A percentile compares a stretch with the other conserved stretches of the same genome.
These are phyloP conservation scores for Macadamia tetraphylla DNA, from an alignment of 164 flowering plant genomes.

Conservation along the genomic window DNA sequence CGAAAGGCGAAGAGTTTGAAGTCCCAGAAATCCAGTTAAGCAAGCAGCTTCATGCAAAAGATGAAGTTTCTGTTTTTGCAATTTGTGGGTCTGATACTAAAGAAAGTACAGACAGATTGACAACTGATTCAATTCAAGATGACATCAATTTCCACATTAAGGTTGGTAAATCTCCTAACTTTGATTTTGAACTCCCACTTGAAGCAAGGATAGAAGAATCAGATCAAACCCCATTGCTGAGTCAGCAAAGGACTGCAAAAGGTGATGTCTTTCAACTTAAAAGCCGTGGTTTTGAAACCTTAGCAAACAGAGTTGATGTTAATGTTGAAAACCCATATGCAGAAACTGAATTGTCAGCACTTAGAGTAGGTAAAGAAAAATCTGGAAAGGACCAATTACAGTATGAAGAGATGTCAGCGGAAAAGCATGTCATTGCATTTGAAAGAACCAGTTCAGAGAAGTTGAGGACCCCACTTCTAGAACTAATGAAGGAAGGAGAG, in stretches of 20 bases:
- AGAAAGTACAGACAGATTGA: constrained; percentile 16
- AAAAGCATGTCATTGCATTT: constrained; percentile 25
- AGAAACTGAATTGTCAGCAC: constrained; percentile 2
- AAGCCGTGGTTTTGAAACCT: constrained; percentile 9
- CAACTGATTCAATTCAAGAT: constrained; percentile 24
- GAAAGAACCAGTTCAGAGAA: constrained; percentile 39
- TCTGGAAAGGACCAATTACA: constrained; percentile 2
- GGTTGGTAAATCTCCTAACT: constrained; percentile 37
- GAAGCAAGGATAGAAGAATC: constrained; percentile 31
- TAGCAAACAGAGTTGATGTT: constrained; percentile 10
- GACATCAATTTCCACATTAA: constrained; percentile 14
- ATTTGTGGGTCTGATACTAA: constrained; percentile 2
- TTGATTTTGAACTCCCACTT: constrained; percentile 27
- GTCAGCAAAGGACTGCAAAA: constrained; percentile 20
- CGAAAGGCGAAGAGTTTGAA: too few relatives aligned
- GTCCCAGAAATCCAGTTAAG: too few relatives aligned
- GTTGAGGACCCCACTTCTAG: constrained; percentile 30
- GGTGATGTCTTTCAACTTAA: constrained; percentile 4
- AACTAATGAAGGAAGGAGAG: constrained; percentile 29
- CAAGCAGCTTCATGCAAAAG: not conserved
- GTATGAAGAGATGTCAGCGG: constrained; percentile 13
- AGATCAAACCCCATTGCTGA: constrained; percentile 36
- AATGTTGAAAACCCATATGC: constrained; percentile 7
- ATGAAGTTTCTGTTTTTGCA: constrained; percentile 5
- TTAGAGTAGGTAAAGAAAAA: constrained; percentile 7